A percentile compares a stretch with the other conserved stretches of the same genome.
phyloP scores from a whole-genome alignment of 208 protist species.

The Tetramitus jugosus region DNA sequence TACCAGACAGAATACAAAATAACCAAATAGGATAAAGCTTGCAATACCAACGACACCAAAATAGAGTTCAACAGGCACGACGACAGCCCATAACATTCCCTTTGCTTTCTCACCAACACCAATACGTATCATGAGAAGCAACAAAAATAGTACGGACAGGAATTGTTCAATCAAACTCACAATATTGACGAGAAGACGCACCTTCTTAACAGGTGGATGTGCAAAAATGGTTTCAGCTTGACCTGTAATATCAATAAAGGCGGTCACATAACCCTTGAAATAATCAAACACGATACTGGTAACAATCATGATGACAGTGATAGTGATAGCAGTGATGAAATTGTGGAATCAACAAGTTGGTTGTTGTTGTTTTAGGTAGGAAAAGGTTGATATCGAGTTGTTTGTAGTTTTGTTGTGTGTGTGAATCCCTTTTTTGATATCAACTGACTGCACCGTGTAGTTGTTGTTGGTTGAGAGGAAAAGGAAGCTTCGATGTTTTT shows the following conservation, averaged over 20 bases:
- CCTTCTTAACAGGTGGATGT: not conserved
- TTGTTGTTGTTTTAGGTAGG: too few species aligned
- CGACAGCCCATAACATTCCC: not conserved
- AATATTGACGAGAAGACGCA: not conserved
- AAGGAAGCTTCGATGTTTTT: too few species aligned
- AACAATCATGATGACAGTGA: too few species aligned
- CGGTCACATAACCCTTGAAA: slow-evolving; percentile 7
- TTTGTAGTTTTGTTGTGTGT: too few species aligned
- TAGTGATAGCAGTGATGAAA: too few species aligned
- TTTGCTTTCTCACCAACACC: not conserved
- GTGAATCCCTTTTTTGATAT: too few species aligned
- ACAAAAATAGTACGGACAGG: not conserved
- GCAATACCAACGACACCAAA: not conserved
- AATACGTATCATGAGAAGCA: not conserved
- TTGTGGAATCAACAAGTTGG: too few species aligned
- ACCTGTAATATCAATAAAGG: slow-evolving; percentile 10
- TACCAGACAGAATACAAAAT: not conserved
- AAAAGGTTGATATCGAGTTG: too few species aligned
- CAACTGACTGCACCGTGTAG: too few species aligned
- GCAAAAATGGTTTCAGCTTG: not conserved
- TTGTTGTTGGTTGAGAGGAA: too few species aligned
- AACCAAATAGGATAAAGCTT: not conserved
- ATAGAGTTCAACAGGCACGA: not conserved
- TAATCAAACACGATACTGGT: not conserved
- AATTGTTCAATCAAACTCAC: not conserved